Base-by-base conservation (phyloP, 352 stramenopile genomes). In the Globisporangium heterothallicum region DNA sequence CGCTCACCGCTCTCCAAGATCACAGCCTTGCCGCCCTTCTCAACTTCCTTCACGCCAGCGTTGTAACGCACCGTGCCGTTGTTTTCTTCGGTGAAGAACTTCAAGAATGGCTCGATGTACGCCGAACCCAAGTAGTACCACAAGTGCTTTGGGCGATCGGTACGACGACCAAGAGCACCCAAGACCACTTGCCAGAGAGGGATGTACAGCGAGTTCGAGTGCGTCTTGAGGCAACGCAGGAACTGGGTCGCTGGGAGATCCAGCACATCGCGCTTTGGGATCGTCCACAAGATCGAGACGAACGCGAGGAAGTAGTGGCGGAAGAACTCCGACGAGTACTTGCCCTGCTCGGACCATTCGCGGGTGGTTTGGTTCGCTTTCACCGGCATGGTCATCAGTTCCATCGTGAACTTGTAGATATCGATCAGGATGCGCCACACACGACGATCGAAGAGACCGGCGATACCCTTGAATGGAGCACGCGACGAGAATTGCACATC, bases 301-400 rank as follows among this genome's bases (percentile, higher is more conserved):
- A 94, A 94, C 40, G 83, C 78, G 24, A 92, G 62, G 70, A 86
- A 94, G 74, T 94, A 94, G 65, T 92, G 80, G 56, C 83, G 83
- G 68, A 92, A 86, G 59, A 94, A 94, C 63, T 89, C 79, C 26
- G 70, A 45, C 58, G 83, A 94, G 79, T 91, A 94, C 44, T 68
- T 70, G 52, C 74, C 59, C 59, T 72, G 67, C 40, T 63, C 63
- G 42, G 78, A 68, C 83, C 83, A 94, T 48, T 92, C 83, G 51
- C 74, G 74, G 18, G 83, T 94, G 16, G 83, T 88, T 40, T 88
- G 73, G 30, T 71, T 52, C 29, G 70, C 68, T 63, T 89, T 90
- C 22, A 90, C 75, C 2, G 81, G 80, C 80, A 92, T 88, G 12
- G 65, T 84, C 74, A 90, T 84, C 52, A 94, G 70, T 58, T 94